phyloP scores from a whole-genome alignment of 192 early-diverging fungal species.

The Spinellus fusiger region DNA sequence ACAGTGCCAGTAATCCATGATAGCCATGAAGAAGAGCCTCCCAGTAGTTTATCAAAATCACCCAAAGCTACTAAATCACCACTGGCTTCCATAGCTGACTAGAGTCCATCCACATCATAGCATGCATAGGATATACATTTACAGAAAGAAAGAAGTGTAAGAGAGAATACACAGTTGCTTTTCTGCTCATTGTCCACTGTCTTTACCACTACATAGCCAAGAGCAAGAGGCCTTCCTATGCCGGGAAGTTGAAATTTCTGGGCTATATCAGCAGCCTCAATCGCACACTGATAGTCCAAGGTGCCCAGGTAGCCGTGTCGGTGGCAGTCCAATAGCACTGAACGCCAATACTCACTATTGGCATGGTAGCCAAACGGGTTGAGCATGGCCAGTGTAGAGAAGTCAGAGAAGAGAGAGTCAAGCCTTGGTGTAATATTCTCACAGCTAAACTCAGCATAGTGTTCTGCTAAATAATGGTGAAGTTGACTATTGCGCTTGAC shows the following conservation, averaged over 20 bases:
- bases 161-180: no score
- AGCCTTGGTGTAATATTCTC: constrained; percentile 20
- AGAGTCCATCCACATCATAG: background rate
- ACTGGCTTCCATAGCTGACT: constrained; percentile 2
- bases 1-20: background rate
- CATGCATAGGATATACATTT: no score
- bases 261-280: background rate
- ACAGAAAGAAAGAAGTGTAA: no score
- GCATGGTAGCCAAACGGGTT: constrained; percentile 38
- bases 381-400: constrained; percentile 33
- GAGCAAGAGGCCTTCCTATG: constrained; percentile 13
- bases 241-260: constrained; percentile 6
- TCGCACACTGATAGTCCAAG: background rate
- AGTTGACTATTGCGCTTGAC: constrained; percentile 3
- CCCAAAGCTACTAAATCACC: background rate
- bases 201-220: constrained; percentile 16
- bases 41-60: background rate
- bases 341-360: constrained; percentile 36
- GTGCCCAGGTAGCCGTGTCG: constrained; percentile 21
- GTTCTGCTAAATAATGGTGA: background rate
- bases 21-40: constrained; percentile 2
- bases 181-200: background rate
- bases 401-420: constrained; percentile 38
- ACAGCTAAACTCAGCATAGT: constrained; percentile 13
- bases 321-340: constrained; percentile 28